Evolutionary conservation across 1,284 basidiomycete genomes (phyloP).

Genomic region (Cryptococcus deneoformans): DNA sequence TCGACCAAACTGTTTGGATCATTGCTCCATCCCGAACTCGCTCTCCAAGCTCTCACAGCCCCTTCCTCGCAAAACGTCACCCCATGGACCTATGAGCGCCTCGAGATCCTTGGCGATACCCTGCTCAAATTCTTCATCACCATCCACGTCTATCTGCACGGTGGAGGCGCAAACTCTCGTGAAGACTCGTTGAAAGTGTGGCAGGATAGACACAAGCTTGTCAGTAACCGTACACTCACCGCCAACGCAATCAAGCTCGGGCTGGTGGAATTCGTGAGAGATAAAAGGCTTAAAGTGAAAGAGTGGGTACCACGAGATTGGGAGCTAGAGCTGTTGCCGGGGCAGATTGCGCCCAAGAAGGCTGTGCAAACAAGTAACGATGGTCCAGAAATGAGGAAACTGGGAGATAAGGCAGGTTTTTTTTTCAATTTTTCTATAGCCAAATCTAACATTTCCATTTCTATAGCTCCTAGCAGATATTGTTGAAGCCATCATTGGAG

Average conservation of each 20-base stretch:
- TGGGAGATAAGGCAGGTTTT: conserved; percentile 38
- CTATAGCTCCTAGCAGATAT: conserved; percentile 39
- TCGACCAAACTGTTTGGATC: conserved; percentile 13
- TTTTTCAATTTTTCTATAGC: not conserved
- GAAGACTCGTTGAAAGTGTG: conserved; percentile 14
- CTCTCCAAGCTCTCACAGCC: conserved; percentile 25
- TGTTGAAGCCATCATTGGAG: conserved; percentile 37
- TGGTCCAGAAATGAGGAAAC: conserved; percentile 1
- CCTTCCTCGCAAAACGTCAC: conserved; percentile 5
- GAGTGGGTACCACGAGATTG: conserved; percentile 33
- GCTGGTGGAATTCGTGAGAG: conserved; percentile 30
- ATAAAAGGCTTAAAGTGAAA: conserved; percentile 11
- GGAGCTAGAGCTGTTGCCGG: conserved; percentile 10
- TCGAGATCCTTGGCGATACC: conserved; percentile 43
- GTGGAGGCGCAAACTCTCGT: conserved; percentile 1
- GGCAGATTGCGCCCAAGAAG: not conserved
- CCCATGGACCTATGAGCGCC: conserved; percentile 29
- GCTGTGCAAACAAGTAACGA: not conserved
- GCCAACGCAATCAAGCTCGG: conserved; percentile 17
- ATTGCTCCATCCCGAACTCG: conserved; percentile 12
- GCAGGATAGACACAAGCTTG: conserved; percentile 21
- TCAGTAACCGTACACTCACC: conserved; percentile 21
- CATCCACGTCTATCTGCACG: not conserved
- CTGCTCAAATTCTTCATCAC: conserved; percentile 33
- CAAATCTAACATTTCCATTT: conserved; percentile 2